Base-by-base conservation (phyloP, 495 filamentous ascomycete species). In the Antarctomyces pellizariae region DNA sequence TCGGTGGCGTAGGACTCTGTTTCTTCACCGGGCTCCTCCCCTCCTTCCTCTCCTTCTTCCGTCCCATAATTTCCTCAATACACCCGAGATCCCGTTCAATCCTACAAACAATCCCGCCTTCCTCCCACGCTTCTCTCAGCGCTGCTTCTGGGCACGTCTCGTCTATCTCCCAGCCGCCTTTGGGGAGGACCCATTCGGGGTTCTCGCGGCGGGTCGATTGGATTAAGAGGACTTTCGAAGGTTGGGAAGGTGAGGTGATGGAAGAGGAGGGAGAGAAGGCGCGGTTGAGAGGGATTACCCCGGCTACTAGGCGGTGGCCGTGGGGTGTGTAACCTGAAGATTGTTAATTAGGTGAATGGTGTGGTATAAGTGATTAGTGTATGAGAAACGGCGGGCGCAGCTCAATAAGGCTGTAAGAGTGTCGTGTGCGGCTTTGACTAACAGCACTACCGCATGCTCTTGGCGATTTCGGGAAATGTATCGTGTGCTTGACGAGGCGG, bases 121-220 rank as follows among this genome's bases (percentile, higher is more conserved):
- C 86, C 53, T 97, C 86, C 86, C 86, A 97, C 23, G 86, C 89
- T 53, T 97, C 86, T 32, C 86, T 57, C 29, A 53, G 53, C 18
- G 59, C 62, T 21, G 59, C 59, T 33, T 60, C 54, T 26, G 46
- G 47, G 32, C 58, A 64, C 33, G 57, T 60, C 52, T 97, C 86
- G 52, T 97, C 86, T 10, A 66, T 72, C 49, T 97, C 86, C 77
- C 89, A 97, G 29, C 86, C 86, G 38, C 86, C 86, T 47, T 97
- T 97, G 29, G 86, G 86, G 30, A 97, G 59, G 20, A 97, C 84
- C 86, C 89, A 97, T n/a, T n/a, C n/a, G n/a, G n/a, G n/a, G 34
- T 77, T 78, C 33, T 54, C 54, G 35, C 82, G 75, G 28, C 77
- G 64, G 27, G 74, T 78, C 23, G 83, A 92, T 50, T 91, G 76